Conservation (phyloP, 805 yeast species). For the Jamesozyma jinghongensis region DNA sequence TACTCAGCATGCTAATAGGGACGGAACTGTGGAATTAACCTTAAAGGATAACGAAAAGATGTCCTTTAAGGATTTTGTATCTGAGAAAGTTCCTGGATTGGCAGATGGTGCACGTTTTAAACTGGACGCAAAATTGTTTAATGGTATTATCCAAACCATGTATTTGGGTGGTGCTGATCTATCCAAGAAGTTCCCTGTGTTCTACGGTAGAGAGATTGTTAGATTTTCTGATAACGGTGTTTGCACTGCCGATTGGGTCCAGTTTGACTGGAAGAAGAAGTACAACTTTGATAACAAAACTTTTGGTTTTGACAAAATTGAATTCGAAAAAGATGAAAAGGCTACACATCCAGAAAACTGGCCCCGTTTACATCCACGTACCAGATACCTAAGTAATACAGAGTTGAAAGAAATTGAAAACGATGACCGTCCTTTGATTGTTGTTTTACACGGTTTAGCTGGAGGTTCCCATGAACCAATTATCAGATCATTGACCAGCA, state of each 20-base stretch:
- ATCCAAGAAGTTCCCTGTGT: slow-evolving; percentile 44
- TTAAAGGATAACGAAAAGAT: slow-evolving; percentile 14
- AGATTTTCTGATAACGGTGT: slow-evolving; percentile 57
- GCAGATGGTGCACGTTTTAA: slow-evolving; percentile 40
- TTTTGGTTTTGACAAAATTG: slow-evolving; percentile 17
- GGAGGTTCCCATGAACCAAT: slow-evolving; percentile 78
- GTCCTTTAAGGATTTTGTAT: slow-evolving; percentile 18
- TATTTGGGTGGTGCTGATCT: slow-evolving; percentile 50
- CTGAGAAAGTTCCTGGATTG: slow-evolving; percentile 37
- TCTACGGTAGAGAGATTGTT: slow-evolving; percentile 66
- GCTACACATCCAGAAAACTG: slow-evolving; percentile 42
- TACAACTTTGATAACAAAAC: slow-evolving; percentile 12
- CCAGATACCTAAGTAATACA: slow-evolving; percentile 46
- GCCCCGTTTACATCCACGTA: slow-evolving; percentile 61
- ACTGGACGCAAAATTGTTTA: slow-evolving; percentile 54
- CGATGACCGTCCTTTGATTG: slow-evolving; percentile 42
- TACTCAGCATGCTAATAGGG: slow-evolving; percentile 17
- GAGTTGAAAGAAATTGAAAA: slow-evolving; percentile 34
- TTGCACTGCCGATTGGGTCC: slow-evolving; percentile 65
- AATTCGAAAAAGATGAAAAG: slow-evolving; percentile 27
- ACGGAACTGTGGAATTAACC: slow-evolving; percentile 18
- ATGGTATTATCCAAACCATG: slow-evolving; percentile 73
- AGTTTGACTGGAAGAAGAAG: slow-evolving; percentile 20
- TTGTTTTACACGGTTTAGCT: slow-evolving; percentile 63
- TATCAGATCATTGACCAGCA: slow-evolving; percentile 45